A percentile compares a stretch with the other conserved stretches of the same genome.
phyloP scores from a whole-genome alignment of 352 stramenopile genomes.

The Globisporangium cylindrosporum region DNA sequence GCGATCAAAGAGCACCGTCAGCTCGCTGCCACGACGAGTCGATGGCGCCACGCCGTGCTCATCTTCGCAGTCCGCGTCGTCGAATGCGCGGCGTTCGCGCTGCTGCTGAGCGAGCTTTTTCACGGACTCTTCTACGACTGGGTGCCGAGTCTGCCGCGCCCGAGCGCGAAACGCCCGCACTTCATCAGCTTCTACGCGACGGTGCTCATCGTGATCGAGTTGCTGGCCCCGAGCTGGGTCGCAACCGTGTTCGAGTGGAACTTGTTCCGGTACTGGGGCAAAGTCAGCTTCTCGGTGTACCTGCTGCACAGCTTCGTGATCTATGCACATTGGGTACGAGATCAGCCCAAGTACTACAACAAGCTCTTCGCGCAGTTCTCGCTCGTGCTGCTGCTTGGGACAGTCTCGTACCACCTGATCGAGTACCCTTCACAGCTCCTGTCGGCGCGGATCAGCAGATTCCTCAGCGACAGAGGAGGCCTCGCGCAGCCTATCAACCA shows the following conservation, averaged over 20 bases:
- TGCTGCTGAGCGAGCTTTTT: conserved; percentile 26
- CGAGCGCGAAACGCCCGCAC: conserved; percentile 1
- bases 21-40: conserved; percentile 5
- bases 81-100: conserved; percentile 15
- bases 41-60: background rate
- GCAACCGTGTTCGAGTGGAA: conserved; percentile 31
- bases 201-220: conserved; percentile 33
- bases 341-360: conserved; percentile 33
- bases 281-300: conserved; percentile 44
- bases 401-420: conserved; percentile 34
- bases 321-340: conserved; percentile 18
- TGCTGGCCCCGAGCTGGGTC: conserved; percentile 29
- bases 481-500: background rate
- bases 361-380: conserved; percentile 31
- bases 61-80: conserved; percentile 5
- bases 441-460: conserved; percentile 27
- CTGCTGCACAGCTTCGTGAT: conserved; percentile 47
- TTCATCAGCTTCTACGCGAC: conserved; percentile 26
- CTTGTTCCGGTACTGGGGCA: conserved; percentile 29
- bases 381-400: conserved; percentile 28
- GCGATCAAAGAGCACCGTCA: conserved; percentile 8
- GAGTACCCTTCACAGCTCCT: conserved; percentile 48
- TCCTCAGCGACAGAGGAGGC: conserved; percentile 1
- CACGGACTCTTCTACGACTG: conserved; percentile 28
- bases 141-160: conserved; percentile 1